Conservation (phyloP, 2,329 filamentous ascomycete genomes). For the Mariannaea elegans region DNA sequence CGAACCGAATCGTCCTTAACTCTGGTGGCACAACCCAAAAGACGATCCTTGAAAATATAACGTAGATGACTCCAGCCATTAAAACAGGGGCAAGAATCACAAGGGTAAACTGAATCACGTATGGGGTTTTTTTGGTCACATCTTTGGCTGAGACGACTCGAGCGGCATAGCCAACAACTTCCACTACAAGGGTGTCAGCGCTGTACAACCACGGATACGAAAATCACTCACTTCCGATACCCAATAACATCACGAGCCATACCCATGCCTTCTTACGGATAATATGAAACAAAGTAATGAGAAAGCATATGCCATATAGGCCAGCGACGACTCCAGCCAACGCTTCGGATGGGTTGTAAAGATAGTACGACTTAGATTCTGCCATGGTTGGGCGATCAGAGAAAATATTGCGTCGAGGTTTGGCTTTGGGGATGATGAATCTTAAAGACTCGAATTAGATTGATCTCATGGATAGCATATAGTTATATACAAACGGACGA, state of each 20-base stretch:
- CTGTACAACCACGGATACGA: too few species aligned
- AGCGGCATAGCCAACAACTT: conserved; percentile 27
- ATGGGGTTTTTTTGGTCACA: conserved; percentile 25
- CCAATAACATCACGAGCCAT: conserved; percentile 31
- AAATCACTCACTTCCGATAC: conserved; percentile 24
- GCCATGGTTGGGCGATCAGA: conserved; percentile 15
- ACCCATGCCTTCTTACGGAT: conserved; percentile 32
- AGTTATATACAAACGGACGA: not conserved
- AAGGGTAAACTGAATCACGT: conserved; percentile 33
- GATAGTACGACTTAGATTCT: conserved; percentile 23
- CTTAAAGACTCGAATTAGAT: not conserved
- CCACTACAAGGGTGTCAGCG: too few species aligned
- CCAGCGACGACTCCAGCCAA: conserved; percentile 32
- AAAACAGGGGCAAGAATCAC: conserved; percentile 34
- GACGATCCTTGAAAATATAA: conserved; percentile 34
- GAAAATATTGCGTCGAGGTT: not conserved
- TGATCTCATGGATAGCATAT: too few species aligned
- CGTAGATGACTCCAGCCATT: conserved; percentile 39
- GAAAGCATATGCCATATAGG: conserved; percentile 28
- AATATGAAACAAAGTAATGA: conserved; percentile 25
- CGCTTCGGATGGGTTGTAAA: conserved; percentile 27
- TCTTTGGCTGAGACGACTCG: conserved; percentile 27
- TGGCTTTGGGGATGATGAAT: not conserved
- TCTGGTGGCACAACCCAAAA: conserved; percentile 36
- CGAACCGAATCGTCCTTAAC: conserved; percentile 25